These are phyloP conservation scores for Penicillium janthinellum DNA, from an alignment of 2,329 filamentous ascomycete genomes.

Conservation along the genomic window DNA sequence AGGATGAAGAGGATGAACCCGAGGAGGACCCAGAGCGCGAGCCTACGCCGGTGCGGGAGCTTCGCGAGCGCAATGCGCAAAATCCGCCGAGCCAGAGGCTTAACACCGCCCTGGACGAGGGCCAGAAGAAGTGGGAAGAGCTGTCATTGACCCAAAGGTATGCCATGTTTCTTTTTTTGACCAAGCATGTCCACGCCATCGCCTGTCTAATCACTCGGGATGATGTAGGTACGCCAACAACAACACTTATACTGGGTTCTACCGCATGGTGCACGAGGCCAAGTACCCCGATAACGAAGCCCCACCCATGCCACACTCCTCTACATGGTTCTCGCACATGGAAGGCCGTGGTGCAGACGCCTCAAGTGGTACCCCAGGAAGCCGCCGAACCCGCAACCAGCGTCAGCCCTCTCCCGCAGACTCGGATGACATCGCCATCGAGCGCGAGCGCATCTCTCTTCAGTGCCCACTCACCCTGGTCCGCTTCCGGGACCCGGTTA, in stretches of 20 bases:
- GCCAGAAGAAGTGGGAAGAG: conserved; percentile 38
- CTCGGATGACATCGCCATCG: conserved; percentile 51
- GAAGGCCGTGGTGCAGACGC: conserved; percentile 31
- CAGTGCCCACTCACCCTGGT: conserved; percentile 53
- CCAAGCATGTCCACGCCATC: background rate
- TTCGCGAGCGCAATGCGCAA: conserved; percentile 23
- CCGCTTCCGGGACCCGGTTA: conserved; percentile 50
- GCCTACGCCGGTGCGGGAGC: conserved; percentile 41
- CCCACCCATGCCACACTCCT: conserved; percentile 56
- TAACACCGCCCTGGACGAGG: conserved; percentile 38
- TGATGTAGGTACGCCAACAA: conserved; percentile 56
- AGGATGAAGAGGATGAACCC: conserved; percentile 42
- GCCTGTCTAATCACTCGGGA: conserved; percentile 5
- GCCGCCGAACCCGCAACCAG: conserved; percentile 22
- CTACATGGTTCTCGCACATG: conserved; percentile 63
- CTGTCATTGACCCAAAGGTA: conserved; percentile 48
- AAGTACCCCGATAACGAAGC: conserved; percentile 56
- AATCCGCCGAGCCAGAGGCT: conserved; percentile 41
- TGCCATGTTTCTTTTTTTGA: conserved; percentile 26
- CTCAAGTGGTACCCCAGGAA: conserved; percentile 10
- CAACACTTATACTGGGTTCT: conserved; percentile 64
- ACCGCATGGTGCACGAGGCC: conserved; percentile 63
- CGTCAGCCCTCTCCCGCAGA: conserved; percentile 29
- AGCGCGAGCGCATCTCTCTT: conserved; percentile 47
- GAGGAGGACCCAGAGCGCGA: conserved; percentile 48